These are phyloP conservation scores for Martiniozyma asiatica DNA, from an alignment of 1,139 yeast genomes.

Conservation along the genomic window DNA sequence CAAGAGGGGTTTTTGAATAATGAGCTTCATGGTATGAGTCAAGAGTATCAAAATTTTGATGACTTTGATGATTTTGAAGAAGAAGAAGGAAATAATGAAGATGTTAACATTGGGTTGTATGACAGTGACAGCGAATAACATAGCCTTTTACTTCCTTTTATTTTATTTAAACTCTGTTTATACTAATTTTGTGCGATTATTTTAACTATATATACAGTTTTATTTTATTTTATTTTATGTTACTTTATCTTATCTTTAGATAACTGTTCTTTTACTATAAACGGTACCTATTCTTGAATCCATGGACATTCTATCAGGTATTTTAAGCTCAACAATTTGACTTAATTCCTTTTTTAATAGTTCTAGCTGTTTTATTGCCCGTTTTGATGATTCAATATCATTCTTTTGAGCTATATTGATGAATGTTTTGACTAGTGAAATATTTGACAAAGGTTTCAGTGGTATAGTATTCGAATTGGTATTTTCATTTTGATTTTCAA, in stretches of 20 bases:
- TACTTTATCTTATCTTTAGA: too few relatives aligned
- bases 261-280: too few relatives aligned
- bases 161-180: too few relatives aligned
- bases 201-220: too few relatives aligned
- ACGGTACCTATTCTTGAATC: slow-evolving; percentile 50
- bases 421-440: slow-evolving; percentile 38
- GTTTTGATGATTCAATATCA: slow-evolving; percentile 60
- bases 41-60: too few relatives aligned
- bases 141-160: too few relatives aligned
- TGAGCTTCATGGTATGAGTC: too few relatives aligned
- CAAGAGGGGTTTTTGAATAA: background rate
- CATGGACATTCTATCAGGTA: slow-evolving; percentile 73
- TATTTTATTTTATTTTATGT: too few relatives aligned
- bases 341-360: slow-evolving; percentile 50
- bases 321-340: slow-evolving; percentile 53
- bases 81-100: slow-evolving; percentile 11
- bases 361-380: slow-evolving; percentile 52
- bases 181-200: too few relatives aligned
- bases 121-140: slow-evolving; percentile 2
- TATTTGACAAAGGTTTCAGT: background rate
- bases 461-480: too few relatives aligned
- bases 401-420: slow-evolving; percentile 62
- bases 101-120: slow-evolving; percentile 3
- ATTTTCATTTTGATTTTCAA: slow-evolving; percentile 3
- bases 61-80: slow-evolving; percentile 13